These are phyloP conservation scores for Torrubiellomyces zombiae DNA, from an alignment of 2,329 filamentous ascomycete species.

Conservation along the genomic window DNA sequence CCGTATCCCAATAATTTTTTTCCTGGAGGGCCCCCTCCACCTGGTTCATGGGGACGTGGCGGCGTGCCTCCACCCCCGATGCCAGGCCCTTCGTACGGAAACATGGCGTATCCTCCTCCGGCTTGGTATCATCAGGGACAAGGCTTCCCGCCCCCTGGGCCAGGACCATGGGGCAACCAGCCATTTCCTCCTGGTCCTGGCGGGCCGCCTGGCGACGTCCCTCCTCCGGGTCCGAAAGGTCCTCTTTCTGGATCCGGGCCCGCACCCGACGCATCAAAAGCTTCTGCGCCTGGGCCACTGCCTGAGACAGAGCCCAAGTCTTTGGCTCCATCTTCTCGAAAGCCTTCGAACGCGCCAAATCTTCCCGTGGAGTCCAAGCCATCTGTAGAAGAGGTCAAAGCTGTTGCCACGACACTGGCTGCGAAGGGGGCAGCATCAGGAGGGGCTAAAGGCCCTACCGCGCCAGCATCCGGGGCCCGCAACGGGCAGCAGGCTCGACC, in stretches of 20 bases:
- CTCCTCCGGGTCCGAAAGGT: slow-evolving; percentile 46
- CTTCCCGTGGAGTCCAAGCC: slow-evolving; percentile 56
- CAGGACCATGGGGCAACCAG: slow-evolving; percentile 39
- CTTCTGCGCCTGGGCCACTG: slow-evolving; percentile 27
- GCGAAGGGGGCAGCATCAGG: no score
- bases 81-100: slow-evolving; percentile 42
- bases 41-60: slow-evolving; percentile 38
- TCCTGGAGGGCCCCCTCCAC: slow-evolving; percentile 31
- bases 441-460: slow-evolving; percentile 18
- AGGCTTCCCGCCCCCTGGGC: slow-evolving; percentile 53
- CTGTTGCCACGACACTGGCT: slow-evolving; percentile 24
- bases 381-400: slow-evolving; percentile 27
- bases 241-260: slow-evolving; percentile 27
- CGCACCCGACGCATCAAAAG: slow-evolving; percentile 22
- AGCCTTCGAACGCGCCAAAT: slow-evolving; percentile 35
- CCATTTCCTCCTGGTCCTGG: slow-evolving; percentile 43
- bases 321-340: slow-evolving; percentile 26
- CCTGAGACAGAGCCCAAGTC: slow-evolving; percentile 38
- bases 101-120: slow-evolving; percentile 61
- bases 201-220: slow-evolving; percentile 26
- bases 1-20: slow-evolving; percentile 31
- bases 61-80: slow-evolving; percentile 39
- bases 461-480: no score
- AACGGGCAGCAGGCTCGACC: slow-evolving; percentile 28
- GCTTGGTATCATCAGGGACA: slow-evolving; percentile 69